Percentiles rank a stretch among this genome's conserved stretches.
phyloP scores from a whole-genome alignment of 2,329 filamentous ascomycete genomes.

The Fulvia fulva region DNA sequence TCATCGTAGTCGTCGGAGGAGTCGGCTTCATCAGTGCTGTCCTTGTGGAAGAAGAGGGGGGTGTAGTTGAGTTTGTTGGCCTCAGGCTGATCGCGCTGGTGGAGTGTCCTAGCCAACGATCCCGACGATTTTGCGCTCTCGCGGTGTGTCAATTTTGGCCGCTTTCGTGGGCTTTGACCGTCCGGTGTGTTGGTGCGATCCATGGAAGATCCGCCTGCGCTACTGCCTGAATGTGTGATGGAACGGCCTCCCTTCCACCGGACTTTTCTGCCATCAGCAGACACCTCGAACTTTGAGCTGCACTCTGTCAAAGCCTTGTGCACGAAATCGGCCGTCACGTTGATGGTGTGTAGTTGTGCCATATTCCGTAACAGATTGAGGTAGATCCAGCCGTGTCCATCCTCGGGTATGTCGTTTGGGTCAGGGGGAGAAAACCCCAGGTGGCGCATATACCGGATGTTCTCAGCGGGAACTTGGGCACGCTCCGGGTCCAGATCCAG shows the following conservation, averaged over 20 bases:
- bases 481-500: constrained; percentile 74
- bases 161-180: constrained; percentile 28
- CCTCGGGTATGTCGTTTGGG: constrained; percentile 49
- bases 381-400: constrained; percentile 77
- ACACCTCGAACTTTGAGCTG: constrained; percentile 73
- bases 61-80: constrained; percentile 42
- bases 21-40: constrained; percentile 39
- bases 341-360: constrained; percentile 80
- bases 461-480: constrained; percentile 69
- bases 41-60: constrained; percentile 47
- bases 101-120: background rate
- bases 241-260: constrained; percentile 70
- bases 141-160: constrained; percentile 25
- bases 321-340: constrained; percentile 74
- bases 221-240: constrained; percentile 59
- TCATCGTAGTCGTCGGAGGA: constrained; percentile 35
- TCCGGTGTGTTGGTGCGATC: constrained; percentile 19
- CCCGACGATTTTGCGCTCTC: constrained; percentile 12
- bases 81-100: constrained; percentile 16
- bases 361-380: constrained; percentile 75
- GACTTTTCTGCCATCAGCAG: constrained; percentile 71
- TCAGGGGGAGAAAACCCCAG: constrained; percentile 64
- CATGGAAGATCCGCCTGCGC: constrained; percentile 36
- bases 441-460: constrained; percentile 75
- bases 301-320: constrained; percentile 65